Evolutionary conservation across 768 basidiomycete species (phyloP).

Genomic region (Rubroboletus satanas): DNA sequence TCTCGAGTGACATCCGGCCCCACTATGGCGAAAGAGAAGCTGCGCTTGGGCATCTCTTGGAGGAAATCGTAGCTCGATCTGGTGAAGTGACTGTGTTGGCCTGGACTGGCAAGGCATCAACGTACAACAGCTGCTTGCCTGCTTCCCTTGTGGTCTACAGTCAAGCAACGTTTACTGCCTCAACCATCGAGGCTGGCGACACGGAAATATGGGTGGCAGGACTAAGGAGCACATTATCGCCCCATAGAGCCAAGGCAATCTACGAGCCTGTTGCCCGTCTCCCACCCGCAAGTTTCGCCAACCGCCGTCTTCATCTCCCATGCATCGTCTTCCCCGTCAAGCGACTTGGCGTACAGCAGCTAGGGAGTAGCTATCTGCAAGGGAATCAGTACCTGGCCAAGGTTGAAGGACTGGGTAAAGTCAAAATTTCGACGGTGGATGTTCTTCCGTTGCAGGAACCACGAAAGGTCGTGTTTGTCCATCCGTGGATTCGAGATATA

Average conservation of each 20-base stretch:
- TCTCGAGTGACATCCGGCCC: background rate
- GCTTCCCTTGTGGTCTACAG: background rate
- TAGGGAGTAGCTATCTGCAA: background rate
- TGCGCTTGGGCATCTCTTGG: background rate
- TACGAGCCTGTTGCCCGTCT: background rate
- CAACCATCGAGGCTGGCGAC: background rate
- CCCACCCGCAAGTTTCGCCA: background rate
- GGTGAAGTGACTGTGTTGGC: background rate
- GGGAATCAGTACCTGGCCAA: background rate
- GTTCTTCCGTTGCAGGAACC: background rate
- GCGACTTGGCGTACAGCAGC: background rate
- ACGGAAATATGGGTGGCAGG: background rate
- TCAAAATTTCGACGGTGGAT: background rate
- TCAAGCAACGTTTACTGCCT: background rate
- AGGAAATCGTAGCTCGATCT: background rate
- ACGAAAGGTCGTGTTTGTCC: conserved; percentile 1
- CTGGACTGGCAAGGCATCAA: background rate
- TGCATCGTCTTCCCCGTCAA: conserved; percentile 1
- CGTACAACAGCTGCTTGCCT: background rate
- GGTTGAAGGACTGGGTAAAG: background rate
- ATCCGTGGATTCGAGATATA: conserved; percentile 10
- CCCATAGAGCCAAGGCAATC: background rate
- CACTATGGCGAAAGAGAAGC: background rate
- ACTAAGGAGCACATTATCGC: background rate
- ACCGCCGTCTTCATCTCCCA: background rate